phyloP scores from a whole-genome alignment of 768 basidiomycete genomes.

The Serendipita sp. region DNA sequence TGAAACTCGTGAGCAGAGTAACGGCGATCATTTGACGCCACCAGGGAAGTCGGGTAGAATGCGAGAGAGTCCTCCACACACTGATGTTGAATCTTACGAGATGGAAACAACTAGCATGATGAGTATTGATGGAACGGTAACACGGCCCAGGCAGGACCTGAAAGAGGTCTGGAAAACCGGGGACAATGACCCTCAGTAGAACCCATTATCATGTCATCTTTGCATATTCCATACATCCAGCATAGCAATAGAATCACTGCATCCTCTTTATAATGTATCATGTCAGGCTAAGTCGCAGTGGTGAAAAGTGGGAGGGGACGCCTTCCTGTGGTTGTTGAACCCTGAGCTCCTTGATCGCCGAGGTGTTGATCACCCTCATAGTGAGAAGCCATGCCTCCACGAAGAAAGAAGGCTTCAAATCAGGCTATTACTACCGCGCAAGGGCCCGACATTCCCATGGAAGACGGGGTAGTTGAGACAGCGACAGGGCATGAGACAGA shows the following conservation, averaged over 20 bases:
- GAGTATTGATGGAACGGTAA: slow-evolving; percentile 1
- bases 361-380: not conserved
- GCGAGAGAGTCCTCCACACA: no score
- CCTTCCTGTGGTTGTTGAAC: no score
- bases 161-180: not conserved
- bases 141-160: not conserved
- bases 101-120: not conserved
- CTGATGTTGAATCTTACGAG: not conserved
- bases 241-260: no score
- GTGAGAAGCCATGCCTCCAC: not conserved
- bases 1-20: not conserved
- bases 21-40: not conserved
- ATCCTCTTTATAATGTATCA: not conserved
- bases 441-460: not conserved
- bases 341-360: not conserved
- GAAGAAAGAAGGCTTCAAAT: not conserved
- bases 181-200: not conserved
- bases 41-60: no score
- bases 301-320: not conserved
- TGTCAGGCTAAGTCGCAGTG: not conserved
- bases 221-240: not conserved
- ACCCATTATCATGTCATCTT: not conserved
- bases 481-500: not conserved
- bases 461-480: not conserved
- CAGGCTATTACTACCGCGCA: not conserved